Percentiles rank a stretch among this genome's conserved stretches.
Conservation (phyloP, 202 grass and related monocot genomes). For the Sporobolus alterniflorus region DNA sequence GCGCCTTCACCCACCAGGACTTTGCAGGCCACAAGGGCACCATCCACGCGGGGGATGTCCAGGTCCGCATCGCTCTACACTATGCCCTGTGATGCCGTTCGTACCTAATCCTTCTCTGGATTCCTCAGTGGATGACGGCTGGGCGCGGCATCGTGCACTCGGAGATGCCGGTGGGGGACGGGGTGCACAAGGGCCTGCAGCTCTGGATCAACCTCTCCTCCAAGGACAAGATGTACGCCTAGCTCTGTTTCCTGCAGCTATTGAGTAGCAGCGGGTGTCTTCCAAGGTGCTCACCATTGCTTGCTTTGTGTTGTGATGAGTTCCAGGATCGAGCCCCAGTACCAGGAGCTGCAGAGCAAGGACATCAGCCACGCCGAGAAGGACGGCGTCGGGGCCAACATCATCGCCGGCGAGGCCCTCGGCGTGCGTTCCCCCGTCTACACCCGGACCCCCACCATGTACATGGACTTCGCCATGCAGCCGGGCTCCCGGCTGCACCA, state of each 20-base stretch:
- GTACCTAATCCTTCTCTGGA: too few species aligned
- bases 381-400: slow-evolving; percentile 62
- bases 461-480: slow-evolving; percentile 87
- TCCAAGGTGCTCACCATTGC: neutral
- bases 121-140: slow-evolving; percentile 92
- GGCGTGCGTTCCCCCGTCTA: slow-evolving; percentile 79
- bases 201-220: slow-evolving; percentile 98
- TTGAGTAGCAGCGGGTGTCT: neutral
- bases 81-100: too few species aligned
- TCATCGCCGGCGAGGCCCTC: slow-evolving; percentile 87
- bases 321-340: slow-evolving; percentile 76
- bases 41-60: slow-evolving; percentile 74
- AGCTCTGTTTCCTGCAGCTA: too few species aligned
- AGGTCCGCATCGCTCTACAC: slow-evolving; percentile 54
- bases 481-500: slow-evolving; percentile 65
- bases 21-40: slow-evolving; percentile 84
- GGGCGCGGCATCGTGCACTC: slow-evolving; percentile 94
- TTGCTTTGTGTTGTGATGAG: neutral
- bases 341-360: slow-evolving; percentile 82
- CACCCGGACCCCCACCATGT: slow-evolving; percentile 78
- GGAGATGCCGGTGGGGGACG: slow-evolving; percentile 75
- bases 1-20: slow-evolving; percentile 78
- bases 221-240: slow-evolving; percentile 88
- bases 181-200: slow-evolving; percentile 84
- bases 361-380: slow-evolving; percentile 60